Conservation (phyloP, 345 rosid species). For the Acer negundo region DNA sequence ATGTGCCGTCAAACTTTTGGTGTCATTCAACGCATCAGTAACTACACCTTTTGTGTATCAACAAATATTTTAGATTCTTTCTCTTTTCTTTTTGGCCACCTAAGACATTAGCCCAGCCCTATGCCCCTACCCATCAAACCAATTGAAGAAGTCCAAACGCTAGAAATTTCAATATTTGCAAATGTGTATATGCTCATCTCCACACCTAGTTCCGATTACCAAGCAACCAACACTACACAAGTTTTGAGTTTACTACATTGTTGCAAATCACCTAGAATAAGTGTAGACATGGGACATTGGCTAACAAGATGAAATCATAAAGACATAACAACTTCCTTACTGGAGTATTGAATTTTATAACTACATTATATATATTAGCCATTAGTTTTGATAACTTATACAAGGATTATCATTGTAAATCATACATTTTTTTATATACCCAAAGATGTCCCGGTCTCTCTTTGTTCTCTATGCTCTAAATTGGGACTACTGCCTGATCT, state of each 20-base stretch:
- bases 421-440: no score
- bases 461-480: neutral
- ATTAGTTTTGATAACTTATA: neutral
- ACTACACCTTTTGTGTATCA: neutral
- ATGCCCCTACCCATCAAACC: neutral
- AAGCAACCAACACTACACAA: neutral
- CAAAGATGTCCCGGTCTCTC: neutral
- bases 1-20: neutral
- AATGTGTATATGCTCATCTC: neutral
- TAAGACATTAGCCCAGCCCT: neutral
- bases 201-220: neutral
- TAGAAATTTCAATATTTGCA: neutral
- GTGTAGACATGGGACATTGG: neutral
- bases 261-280: neutral
- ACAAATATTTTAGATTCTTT: neutral
- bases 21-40: neutral
- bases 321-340: neutral
- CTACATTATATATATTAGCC: neutral
- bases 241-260: neutral
- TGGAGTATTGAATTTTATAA: neutral
- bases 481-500: neutral
- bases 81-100: neutral
- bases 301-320: neutral
- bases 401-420: neutral
- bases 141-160: neutral